These are phyloP conservation scores for Millerozyma miso DNA, from an alignment of 805 yeast species.

Conservation along the genomic window DNA sequence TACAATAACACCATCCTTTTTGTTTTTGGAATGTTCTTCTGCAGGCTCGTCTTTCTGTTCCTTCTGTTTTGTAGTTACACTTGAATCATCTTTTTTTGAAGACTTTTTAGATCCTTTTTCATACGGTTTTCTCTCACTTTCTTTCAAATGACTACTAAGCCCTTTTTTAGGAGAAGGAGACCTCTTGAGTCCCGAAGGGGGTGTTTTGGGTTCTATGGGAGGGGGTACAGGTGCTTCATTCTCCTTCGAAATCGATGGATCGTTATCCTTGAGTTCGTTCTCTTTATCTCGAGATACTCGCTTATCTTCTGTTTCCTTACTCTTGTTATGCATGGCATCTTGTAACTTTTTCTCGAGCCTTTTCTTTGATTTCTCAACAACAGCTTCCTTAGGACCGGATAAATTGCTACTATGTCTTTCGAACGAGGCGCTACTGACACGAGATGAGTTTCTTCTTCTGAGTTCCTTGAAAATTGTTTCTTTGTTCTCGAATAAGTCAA, in stretches of 20 bases:
- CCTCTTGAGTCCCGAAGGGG: conserved; percentile 21
- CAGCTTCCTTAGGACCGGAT: conserved; percentile 1
- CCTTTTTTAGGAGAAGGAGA: conserved; percentile 39
- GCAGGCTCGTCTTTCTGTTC: neutral
- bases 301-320: neutral
- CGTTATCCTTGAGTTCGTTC: neutral
- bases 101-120: neutral
- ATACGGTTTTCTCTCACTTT: neutral
- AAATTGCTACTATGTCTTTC: conserved; percentile 5
- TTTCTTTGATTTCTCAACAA: conserved; percentile 19
- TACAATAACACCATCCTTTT: conserved; percentile 3
- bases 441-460: conserved; percentile 31
- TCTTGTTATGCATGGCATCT: conserved; percentile 15
- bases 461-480: conserved; percentile 64
- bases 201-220: conserved; percentile 10
- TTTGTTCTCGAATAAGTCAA: conserved; percentile 58
- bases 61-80: neutral
- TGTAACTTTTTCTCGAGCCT: conserved; percentile 25
- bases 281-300: neutral
- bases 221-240: conserved; percentile 14
- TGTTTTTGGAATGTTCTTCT: neutral
- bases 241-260: neutral
- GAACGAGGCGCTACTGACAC: conserved; percentile 1
- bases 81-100: neutral
- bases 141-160: conserved; percentile 14